Evolutionary conservation across 2,329 filamentous ascomycete genomes (phyloP).

Genomic region (Coniochaeta ligniaria): DNA sequence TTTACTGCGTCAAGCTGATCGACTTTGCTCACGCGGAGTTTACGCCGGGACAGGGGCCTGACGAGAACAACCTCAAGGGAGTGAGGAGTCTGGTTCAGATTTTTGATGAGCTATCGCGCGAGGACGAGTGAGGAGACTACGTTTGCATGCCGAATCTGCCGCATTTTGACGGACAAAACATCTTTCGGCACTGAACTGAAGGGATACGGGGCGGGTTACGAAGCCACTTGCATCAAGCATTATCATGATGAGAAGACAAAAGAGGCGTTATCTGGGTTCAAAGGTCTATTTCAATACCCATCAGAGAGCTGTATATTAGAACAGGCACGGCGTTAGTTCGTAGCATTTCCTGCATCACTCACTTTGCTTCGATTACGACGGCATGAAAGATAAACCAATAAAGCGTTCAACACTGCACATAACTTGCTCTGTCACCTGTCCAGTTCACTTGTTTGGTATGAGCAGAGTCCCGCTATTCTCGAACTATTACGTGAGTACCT

Average conservation of each 20-base stretch:
- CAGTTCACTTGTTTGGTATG: neutral
- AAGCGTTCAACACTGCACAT: neutral
- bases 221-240: neutral
- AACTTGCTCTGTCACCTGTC: neutral
- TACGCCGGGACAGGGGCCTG: slow-evolving; percentile 73
- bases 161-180: neutral
- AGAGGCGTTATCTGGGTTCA: neutral
- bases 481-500: too few relatives aligned
- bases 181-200: neutral
- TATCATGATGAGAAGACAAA: slow-evolving; percentile 2
- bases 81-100: slow-evolving; percentile 66
- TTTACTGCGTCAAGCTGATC: slow-evolving; percentile 80
- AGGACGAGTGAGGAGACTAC: neutral
- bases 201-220: neutral
- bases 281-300: neutral
- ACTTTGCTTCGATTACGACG: neutral
- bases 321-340: neutral
- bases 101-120: slow-evolving; percentile 54
- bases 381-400: neutral
- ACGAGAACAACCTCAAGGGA: slow-evolving; percentile 75
- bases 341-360: neutral
- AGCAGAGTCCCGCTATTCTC: too few relatives aligned
- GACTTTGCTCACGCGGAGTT: slow-evolving; percentile 93
- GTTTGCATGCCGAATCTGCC: neutral
- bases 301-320: neutral